Base-by-base conservation (phyloP, 306 rosid species). In the Cyclanthera cordifolia region DNA sequence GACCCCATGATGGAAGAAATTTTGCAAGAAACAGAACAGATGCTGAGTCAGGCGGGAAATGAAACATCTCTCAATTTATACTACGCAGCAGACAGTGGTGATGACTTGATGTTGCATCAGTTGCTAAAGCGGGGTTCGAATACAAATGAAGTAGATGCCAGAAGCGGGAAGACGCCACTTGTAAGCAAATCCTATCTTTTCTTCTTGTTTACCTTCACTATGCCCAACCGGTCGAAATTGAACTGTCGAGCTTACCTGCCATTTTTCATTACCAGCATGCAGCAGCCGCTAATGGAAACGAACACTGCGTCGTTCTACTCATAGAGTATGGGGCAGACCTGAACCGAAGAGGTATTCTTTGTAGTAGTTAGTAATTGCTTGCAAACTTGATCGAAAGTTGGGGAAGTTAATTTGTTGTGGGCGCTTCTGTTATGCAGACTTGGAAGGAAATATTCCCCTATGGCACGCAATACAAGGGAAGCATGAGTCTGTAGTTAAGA, bases 1-100 rank as follows among this genome's bases (percentile, higher is more conserved):
- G 85, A 93, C 70, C 95, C 95, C 64, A 53, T 82, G 1, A 87
- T 93, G 96, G 84, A 88, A 49, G 88, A 85, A 55, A 85, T 87
- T 77, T 61, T 93, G 69, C 55, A 50, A 73, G 95, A 88, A 76
- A 82, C 85, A 2, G 90, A 87, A 82, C 80, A 80, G 83, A 80
- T 86, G 86, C 69, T 93, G 64, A 83, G 91, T 75, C 85, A 78
- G 50, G 90, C 96, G 19, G 77, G 82, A 66, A 58, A 83, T 88
- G 92, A 83, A 69, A 76, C 86, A 51, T 94, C 96, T 14, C 85
- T 84, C 8, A 84, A 87, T 75, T 81, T 87, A 5, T 84, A 88
- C 76, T 83, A 86, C 53, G 95, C 96, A 23, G 94, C 95, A 69
- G 45, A 23, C 27, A 82, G 85, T 65, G 96, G 94, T 23, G 88